Base-by-base conservation (phyloP, 1,139 yeast genomes). In the Geotrichum australiense region DNA sequence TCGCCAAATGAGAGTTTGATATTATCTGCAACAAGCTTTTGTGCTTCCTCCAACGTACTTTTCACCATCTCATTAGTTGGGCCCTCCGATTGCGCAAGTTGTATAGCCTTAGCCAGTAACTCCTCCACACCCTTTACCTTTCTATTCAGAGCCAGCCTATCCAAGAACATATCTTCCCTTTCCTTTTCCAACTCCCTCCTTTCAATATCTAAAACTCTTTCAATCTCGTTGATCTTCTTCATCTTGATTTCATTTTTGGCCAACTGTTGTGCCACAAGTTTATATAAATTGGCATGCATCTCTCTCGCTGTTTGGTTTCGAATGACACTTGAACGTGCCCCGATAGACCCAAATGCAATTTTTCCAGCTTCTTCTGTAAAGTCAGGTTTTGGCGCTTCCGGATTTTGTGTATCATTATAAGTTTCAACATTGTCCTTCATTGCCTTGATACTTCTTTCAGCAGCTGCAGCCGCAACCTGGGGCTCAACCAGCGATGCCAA, bases 401-500 rank as follows among this genome's bases (percentile, higher is more conserved):
- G 46, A 31, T 41, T 43, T 37, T 18, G 33, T 31, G 7, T 37
- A 21, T 49, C 52, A n/a, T 31, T 41, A n/a, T 21, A 32, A 8
- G 32, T 38, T n/a, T 41, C 43, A 19, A 73, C 57, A 46, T 68
- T 43, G 8, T 29, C 32, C 71, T 75, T 51, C 54, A 80, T 68
- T 3, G 73, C 73, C 48, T 73, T 51, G 20, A 61, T 54, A 8
- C 56, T 49, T 22, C 58, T 50, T 4, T 61, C 63, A 1, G 70
- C 62, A 15, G 94, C 85, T 10, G 96, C 94, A 8, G 87, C 86
- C 44, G 78, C 82, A 1, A 91, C 94, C 29, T 80, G 80, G n/a
- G 91, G 80, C 56, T 89, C 96, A 16, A 89, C 94, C 45, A 89
- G 64, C 35, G 87, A 80, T 0, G 93, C 80, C 64, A 93, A 69